Conservation (phyloP, 73 alveolate species). For the Blepharisma stoltei region DNA sequence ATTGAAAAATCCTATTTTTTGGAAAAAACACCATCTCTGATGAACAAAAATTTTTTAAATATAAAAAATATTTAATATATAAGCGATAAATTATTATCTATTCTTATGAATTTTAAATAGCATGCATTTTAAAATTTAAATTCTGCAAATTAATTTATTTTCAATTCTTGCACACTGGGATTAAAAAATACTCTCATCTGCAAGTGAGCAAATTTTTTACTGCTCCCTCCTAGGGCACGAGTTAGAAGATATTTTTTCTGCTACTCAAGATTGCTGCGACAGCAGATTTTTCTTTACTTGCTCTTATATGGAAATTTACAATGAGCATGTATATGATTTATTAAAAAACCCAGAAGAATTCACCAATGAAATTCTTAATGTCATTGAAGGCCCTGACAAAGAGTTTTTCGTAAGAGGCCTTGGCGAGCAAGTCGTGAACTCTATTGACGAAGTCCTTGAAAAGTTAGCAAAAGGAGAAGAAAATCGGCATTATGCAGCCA, state of each 20-base stretch:
- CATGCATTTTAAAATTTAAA: too few relatives aligned
- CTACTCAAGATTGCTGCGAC: not conserved
- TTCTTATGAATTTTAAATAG: too few relatives aligned
- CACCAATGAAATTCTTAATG: conserved; percentile 36
- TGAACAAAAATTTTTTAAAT: too few relatives aligned
- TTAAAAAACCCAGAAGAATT: conserved; percentile 53
- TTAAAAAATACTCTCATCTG: too few relatives aligned
- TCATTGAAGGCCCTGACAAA: conserved; percentile 73
- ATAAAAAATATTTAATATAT: too few relatives aligned
- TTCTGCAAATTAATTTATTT: too few relatives aligned
- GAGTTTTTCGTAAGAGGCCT: conserved; percentile 74
- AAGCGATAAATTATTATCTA: too few relatives aligned
- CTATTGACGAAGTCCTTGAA: conserved; percentile 68
- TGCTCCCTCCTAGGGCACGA: too few relatives aligned
- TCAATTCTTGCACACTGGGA: too few relatives aligned
- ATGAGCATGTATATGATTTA: conserved; percentile 95
- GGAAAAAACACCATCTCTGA: too few relatives aligned
- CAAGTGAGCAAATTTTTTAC: too few relatives aligned
- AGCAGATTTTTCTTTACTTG: conserved; percentile 54
- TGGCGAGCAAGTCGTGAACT: conserved; percentile 58
- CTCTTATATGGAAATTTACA: conserved; percentile 95
- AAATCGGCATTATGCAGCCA: conserved; percentile 83
- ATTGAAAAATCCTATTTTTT: too few relatives aligned
- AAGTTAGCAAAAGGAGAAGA: conserved; percentile 65
- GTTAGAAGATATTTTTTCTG: conserved; percentile 18